A percentile compares a stretch with the other conserved stretches of the same genome.
Conservation (phyloP, 2,329 filamentous ascomycete genomes). For the Mycocentrospora acerina region DNA sequence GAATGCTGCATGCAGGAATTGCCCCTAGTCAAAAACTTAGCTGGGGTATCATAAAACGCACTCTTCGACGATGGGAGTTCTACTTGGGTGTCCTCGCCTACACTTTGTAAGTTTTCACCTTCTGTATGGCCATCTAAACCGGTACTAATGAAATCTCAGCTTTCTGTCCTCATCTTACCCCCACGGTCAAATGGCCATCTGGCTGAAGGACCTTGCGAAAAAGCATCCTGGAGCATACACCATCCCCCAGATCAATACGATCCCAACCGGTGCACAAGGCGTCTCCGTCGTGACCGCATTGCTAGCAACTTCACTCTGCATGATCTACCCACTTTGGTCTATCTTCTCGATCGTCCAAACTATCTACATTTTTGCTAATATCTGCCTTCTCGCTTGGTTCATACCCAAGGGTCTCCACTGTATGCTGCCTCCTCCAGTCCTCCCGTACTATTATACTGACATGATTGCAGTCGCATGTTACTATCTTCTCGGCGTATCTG, state of each 20-base stretch:
- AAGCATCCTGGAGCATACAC: constrained; percentile 43
- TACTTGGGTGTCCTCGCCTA: constrained; percentile 53
- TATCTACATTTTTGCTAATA: constrained; percentile 47
- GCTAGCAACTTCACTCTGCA: constrained; percentile 53
- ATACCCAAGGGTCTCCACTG: constrained; percentile 50
- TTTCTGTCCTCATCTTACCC: constrained; percentile 47
- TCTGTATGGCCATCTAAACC: not conserved
- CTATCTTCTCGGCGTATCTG: constrained; percentile 39
- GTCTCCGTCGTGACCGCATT: constrained; percentile 53
- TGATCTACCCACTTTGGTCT: constrained; percentile 54
- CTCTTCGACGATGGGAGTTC: constrained; percentile 53
- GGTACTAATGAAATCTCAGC: constrained; percentile 10
- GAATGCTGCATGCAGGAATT: constrained; percentile 34
- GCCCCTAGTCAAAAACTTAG: constrained; percentile 45
- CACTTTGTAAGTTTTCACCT: constrained; percentile 43
- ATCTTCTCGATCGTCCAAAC: constrained; percentile 48
- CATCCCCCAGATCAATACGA: constrained; percentile 52
- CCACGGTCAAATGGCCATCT: constrained; percentile 53
- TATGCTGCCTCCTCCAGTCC: constrained; percentile 8
- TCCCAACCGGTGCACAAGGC: constrained; percentile 53
- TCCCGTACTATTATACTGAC: constrained; percentile 3
- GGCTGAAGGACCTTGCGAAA: constrained; percentile 51
- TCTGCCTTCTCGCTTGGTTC: constrained; percentile 53
- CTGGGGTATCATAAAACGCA: constrained; percentile 50
- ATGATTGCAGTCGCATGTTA: constrained; percentile 31